These are phyloP conservation scores for Trichosanthes truncata DNA, from an alignment of 306 rosid genomes.

Conservation along the genomic window DNA sequence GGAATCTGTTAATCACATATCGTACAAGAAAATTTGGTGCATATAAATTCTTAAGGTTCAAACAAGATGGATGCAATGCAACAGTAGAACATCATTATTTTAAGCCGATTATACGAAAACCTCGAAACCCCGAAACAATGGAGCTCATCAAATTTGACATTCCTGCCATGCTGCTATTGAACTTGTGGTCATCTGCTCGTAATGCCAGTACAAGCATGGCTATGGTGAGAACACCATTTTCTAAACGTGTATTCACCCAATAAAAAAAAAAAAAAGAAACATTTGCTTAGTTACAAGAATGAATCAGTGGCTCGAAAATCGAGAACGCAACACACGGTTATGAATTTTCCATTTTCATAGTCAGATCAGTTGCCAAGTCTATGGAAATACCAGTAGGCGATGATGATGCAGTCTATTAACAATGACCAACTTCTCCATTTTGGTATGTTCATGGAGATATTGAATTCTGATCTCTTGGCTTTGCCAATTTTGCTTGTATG, in stretches of 20 bases:
- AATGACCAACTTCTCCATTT: not conserved
- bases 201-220: not conserved
- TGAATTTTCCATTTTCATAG: not conserved
- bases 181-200: not conserved
- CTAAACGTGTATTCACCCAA: not conserved
- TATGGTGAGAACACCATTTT: not conserved
- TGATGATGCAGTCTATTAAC: not conserved
- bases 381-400: not conserved
- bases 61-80: not conserved
- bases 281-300: not conserved
- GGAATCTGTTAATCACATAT: not conserved
- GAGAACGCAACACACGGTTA: not conserved
- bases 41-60: not conserved
- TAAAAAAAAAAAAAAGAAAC: not conserved
- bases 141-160: not conserved
- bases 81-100: not conserved
- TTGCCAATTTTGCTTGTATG: constrained; percentile 66
- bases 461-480: constrained; percentile 38
- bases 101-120: not conserved
- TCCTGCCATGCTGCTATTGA: not conserved
- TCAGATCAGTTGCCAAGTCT: not conserved
- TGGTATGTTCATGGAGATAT: constrained; percentile 24
- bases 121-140: not conserved
- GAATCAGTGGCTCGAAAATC: not conserved
- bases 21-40: not conserved